Base-by-base conservation (phyloP, 225 moss, liverwort and hornwort species). In the Physcomitrellopsis africana region DNA sequence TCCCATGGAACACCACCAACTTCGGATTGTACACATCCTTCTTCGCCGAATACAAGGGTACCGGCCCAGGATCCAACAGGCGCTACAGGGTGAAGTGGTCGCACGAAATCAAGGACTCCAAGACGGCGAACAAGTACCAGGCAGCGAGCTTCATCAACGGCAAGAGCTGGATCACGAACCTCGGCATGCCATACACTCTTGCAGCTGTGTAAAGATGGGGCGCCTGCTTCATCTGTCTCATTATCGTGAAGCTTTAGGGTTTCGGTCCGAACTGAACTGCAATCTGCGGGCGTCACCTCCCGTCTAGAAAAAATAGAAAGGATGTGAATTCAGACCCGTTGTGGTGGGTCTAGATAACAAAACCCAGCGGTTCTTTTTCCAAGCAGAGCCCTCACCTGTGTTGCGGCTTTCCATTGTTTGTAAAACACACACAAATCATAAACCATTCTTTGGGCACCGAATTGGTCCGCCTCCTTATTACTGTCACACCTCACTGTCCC, bases 1-100 rank as follows among this genome's bases (percentile, higher is more conserved):
- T 90, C 49, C 83, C 87, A 4, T 96, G 95, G 95, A 86, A 81
- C 68, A 85, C 81, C 41, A 70, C 83, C 11, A 51, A 20, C 60
- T 96, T 87, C 15, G 93, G 92, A 0, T 65, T 93, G 27, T 81
- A 81, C 65, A 82, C 90, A 0, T 83, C 86, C 1, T 79, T 87
- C 48, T 92, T 83, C 47, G 91, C 87, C 3, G 91, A 92, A 79
- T 85, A 71, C 20, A 75, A 68, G 5, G 77, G 26, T 63, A 54
- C 3, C 80, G 91, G 60, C 72, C 89, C 42, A 72, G 85, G 89
- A 9, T 43, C 79, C 12, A 29, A 29, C 24, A 46, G 47, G 3
- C 43, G 63, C 11, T 3, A 62, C 37, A 2, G 89, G 18, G 89
- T 89, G 17, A 24, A 41, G 10, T 89, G 89, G 89, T 78, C 82